Percentiles rank a stretch among this genome's conserved stretches.
phyloP scores from a whole-genome alignment of 768 basidiomycete species.

The Serendipita vermifera region DNA sequence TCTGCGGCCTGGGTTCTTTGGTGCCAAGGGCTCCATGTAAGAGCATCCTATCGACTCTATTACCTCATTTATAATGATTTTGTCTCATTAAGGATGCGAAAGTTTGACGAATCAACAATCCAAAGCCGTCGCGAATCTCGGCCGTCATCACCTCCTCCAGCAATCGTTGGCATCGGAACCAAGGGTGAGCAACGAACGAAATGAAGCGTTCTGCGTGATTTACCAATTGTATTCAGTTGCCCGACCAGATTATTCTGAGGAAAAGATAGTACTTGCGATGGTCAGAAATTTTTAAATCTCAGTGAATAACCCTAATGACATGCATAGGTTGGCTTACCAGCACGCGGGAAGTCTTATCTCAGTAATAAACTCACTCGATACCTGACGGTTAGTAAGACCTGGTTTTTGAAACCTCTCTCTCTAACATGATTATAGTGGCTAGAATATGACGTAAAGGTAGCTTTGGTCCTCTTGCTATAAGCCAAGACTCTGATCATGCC shows the following conservation, averaged over 20 bases:
- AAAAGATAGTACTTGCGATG: constrained; percentile 97
- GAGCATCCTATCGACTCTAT: not conserved
- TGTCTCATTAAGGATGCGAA: constrained; percentile 7
- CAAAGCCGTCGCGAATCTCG: constrained; percentile 58
- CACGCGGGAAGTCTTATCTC: constrained; percentile 94
- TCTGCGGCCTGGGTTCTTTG: constrained; percentile 4
- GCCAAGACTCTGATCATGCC: not conserved
- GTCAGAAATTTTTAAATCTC: constrained; percentile 28
- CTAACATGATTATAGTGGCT: constrained; percentile 56
- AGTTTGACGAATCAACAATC: constrained; percentile 62
- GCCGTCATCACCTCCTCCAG: constrained; percentile 63
- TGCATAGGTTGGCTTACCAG: constrained; percentile 83
- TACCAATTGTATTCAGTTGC: constrained; percentile 41
- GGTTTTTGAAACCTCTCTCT: constrained; percentile 11
- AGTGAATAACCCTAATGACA: not conserved
- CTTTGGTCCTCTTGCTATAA: not conserved
- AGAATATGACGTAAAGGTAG: constrained; percentile 91
- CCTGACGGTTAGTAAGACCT: constrained; percentile 49
- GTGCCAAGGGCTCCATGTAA: not conserved
- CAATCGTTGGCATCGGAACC: constrained; percentile 79
- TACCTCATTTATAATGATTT: not conserved
- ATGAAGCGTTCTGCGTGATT: constrained; percentile 2
- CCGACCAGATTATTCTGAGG: constrained; percentile 96
- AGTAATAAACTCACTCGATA: constrained; percentile 97
- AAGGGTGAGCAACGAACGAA: constrained; percentile 43